phyloP scores from a whole-genome alignment of 2,329 filamentous ascomycete genomes.

The Eurotiales sp. region DNA sequence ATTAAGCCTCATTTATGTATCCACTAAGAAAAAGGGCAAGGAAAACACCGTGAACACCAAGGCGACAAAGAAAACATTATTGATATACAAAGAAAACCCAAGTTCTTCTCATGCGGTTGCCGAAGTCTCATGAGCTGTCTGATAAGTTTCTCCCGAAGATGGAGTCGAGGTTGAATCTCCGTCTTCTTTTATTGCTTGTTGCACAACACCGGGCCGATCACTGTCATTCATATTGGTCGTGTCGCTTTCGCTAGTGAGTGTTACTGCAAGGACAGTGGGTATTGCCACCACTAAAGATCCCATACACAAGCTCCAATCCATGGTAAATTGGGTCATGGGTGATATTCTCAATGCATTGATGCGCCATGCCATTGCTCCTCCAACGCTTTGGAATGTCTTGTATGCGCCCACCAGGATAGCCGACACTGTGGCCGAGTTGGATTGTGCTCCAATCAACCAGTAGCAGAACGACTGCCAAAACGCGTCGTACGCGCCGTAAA shows the following conservation, averaged over 20 bases:
- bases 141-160: neutral
- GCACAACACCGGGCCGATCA: neutral
- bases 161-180: neutral
- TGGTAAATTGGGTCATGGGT: conserved; percentile 6
- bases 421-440: conserved; percentile 39
- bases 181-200: neutral
- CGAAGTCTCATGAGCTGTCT: neutral
- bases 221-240: neutral
- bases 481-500: conserved; percentile 66
- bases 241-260: conserved; percentile 6
- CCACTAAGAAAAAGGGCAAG: neutral
- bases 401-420: conserved; percentile 48
- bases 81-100: neutral
- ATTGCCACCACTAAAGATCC: conserved; percentile 10
- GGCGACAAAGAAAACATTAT: neutral
- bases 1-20: neutral
- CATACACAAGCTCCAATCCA: conserved; percentile 12
- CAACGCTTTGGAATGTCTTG: conserved; percentile 44
- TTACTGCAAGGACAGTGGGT: conserved; percentile 11
- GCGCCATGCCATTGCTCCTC: conserved; percentile 46
- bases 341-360: conserved; percentile 10
- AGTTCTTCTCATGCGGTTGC: neutral
- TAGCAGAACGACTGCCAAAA: conserved; percentile 65
- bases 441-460: conserved; percentile 52
- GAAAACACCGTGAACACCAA: too few relatives aligned